Base-by-base conservation (phyloP, 345 rosid genomes). In the Cardamine chenopodiifolia region DNA sequence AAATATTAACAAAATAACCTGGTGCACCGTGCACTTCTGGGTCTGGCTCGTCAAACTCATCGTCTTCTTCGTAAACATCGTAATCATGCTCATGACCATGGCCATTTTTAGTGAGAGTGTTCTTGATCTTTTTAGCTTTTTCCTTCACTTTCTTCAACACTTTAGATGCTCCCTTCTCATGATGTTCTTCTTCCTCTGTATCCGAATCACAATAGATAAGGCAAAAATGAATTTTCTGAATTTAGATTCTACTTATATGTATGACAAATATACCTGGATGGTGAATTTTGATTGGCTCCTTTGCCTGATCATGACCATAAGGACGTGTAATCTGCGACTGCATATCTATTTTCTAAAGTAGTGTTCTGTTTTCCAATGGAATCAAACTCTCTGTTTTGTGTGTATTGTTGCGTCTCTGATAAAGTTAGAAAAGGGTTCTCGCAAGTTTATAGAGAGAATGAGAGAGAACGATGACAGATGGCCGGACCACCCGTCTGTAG, bases 141-240 rank as follows among this genome's bases (percentile, higher is more conserved):
- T 79, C 91, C 58, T 87, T 95, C 70, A 87, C 92, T 76, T 86
- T 90, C 83, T 78, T 84, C 66, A 95, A n/a, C 57, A 90, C 91
- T 48, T 70, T 74, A 39, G 79, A 48, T 6, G 90, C 79, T 79
- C 85, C 88, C 56, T 82, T 92, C 25, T 78, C 83, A 9, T 78
- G 84, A 49, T 85, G 79, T 52, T 83, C 85, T 56, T 82, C 83
- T 80, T 82, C 88, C 26, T 71, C 90, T 77, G 79, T 55, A n/a
- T 5, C 37, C 22, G 1, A 32, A 14, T 23, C 71, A 70, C 37
- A 70, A 17, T 2, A 28, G 3, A 17, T 34, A 5, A 35, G 47
- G 25, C 5, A 37, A 18, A 15, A 1, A 20, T 15, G 2, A 17
- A 29, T 0, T 14, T 61, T 49, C 1, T 13, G 11, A 40, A 48